Conservation (phyloP, 495 filamentous ascomycete genomes). For the Aspergillus ostianus region DNA sequence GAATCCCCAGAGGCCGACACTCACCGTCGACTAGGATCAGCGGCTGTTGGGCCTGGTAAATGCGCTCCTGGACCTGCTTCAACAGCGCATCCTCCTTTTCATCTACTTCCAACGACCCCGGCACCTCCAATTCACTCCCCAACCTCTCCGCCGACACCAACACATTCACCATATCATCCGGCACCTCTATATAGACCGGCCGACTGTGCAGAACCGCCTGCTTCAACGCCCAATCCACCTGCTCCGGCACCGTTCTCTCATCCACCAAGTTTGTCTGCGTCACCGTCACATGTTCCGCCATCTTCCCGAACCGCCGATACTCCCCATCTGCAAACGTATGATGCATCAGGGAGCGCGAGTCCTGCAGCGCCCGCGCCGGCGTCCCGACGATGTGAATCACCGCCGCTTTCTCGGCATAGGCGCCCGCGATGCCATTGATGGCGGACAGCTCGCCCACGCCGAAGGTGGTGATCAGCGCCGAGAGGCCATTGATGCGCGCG, state of each 20-base stretch:
- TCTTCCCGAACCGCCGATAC: conserved; percentile 36
- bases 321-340: conserved; percentile 47
- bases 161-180: conserved; percentile 40
- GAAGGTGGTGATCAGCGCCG: conserved; percentile 74
- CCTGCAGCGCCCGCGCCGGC: conserved; percentile 31
- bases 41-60: conserved; percentile 34
- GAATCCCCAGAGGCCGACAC: conserved; percentile 24
- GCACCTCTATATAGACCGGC: conserved; percentile 46
- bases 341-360: conserved; percentile 34
- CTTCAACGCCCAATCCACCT: conserved; percentile 40
- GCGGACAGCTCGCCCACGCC: conserved; percentile 79
- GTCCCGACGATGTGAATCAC: conserved; percentile 79
- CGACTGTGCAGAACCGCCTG: conserved; percentile 38
- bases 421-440: conserved; percentile 68
- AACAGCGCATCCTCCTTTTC: neutral
- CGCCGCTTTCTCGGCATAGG: conserved; percentile 72
- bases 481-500: conserved; percentile 68
- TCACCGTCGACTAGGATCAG: conserved; percentile 40
- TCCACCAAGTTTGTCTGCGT: conserved; percentile 40
- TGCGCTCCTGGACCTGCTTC: conserved; percentile 25
- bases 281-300: conserved; percentile 37
- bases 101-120: neutral
- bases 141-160: conserved; percentile 27
- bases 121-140: conserved; percentile 2
- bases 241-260: conserved; percentile 30